These are phyloP conservation scores for Penicillium paxilli DNA, from an alignment of 495 filamentous ascomycete species.

Conservation along the genomic window DNA sequence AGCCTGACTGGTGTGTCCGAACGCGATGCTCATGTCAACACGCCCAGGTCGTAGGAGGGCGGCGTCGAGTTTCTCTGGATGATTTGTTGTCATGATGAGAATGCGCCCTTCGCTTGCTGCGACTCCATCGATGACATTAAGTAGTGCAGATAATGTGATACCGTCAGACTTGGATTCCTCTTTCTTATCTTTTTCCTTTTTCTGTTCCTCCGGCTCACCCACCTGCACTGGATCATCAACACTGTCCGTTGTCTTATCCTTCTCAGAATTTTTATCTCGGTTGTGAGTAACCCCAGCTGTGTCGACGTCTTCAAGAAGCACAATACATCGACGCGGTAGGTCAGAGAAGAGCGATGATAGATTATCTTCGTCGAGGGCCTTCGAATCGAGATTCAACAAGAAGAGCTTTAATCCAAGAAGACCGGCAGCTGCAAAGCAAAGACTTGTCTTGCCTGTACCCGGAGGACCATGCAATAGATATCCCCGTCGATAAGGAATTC, in stretches of 20 bases:
- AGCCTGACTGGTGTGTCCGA: constrained; percentile 60
- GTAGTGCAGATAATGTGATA: constrained; percentile 67
- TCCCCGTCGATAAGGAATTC: constrained; percentile 50
- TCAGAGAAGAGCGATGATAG: constrained; percentile 68
- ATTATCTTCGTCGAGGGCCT: constrained; percentile 59
- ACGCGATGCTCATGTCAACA: constrained; percentile 73
- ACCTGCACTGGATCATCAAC: background rate
- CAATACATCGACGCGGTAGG: constrained; percentile 43
- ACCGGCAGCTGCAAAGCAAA: constrained; percentile 49
- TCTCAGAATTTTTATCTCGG: constrained; percentile 14
- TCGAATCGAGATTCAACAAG: constrained; percentile 46
- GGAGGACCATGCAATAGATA: constrained; percentile 51
- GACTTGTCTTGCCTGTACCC: constrained; percentile 53
- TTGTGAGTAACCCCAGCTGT: constrained; percentile 59
- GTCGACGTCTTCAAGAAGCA: constrained; percentile 52
- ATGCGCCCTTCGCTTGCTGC: constrained; percentile 74
- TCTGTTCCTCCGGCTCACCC: background rate
- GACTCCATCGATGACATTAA: constrained; percentile 84
- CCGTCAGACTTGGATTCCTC: constrained; percentile 11
- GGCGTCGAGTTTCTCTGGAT: constrained; percentile 71
- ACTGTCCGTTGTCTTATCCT: background rate
- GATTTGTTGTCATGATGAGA: constrained; percentile 85
- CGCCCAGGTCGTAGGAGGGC: constrained; percentile 76
- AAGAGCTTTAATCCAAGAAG: constrained; percentile 46
- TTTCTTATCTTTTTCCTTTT: background rate